These are phyloP conservation scores for Whalleya microplaca DNA, from an alignment of 2,329 filamentous ascomycete species.

Conservation along the genomic window DNA sequence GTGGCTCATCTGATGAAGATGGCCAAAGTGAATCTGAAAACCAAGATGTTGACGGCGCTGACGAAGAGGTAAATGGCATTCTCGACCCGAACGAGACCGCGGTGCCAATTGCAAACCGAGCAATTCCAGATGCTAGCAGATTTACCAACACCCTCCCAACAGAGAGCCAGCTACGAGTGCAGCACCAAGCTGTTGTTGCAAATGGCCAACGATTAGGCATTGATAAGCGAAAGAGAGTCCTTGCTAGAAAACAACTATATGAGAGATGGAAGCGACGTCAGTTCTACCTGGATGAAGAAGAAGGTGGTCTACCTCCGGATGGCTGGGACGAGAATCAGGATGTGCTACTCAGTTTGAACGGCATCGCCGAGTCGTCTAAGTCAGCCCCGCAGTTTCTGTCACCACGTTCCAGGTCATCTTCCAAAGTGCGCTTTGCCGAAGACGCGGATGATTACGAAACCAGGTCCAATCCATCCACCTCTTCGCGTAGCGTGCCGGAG, in stretches of 20 bases:
- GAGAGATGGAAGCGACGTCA: conserved; percentile 77
- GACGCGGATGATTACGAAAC: conserved; percentile 71
- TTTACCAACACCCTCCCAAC: conserved; percentile 40
- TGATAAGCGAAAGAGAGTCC: conserved; percentile 44
- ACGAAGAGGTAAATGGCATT: conserved; percentile 19
- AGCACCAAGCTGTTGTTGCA: conserved; percentile 38
- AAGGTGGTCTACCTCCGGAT: conserved; percentile 68
- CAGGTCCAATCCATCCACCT: conserved; percentile 72
- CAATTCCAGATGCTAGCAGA: conserved; percentile 32
- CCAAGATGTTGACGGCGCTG: conserved; percentile 19
- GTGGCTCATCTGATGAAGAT: conserved; percentile 34
- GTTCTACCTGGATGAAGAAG: conserved; percentile 86
- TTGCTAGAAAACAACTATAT: conserved; percentile 58
- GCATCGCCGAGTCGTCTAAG: conserved; percentile 49
- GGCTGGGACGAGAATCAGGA: conserved; percentile 67
- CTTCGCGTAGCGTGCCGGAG: conserved; percentile 72
- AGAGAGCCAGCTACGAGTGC: conserved; percentile 47
- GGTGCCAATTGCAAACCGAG: conserved; percentile 2
- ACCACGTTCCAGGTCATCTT: conserved; percentile 71
- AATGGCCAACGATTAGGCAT: conserved; percentile 42
- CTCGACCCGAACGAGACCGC: conserved; percentile 8
- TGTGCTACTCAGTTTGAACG: conserved; percentile 47
- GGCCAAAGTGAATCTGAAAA: conserved; percentile 29
- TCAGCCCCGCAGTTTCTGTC: conserved; percentile 44
- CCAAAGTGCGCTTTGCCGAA: conserved; percentile 78